phyloP scores from a whole-genome alignment of 176 grass and related monocot genomes.

The Chloris gayana region DNA sequence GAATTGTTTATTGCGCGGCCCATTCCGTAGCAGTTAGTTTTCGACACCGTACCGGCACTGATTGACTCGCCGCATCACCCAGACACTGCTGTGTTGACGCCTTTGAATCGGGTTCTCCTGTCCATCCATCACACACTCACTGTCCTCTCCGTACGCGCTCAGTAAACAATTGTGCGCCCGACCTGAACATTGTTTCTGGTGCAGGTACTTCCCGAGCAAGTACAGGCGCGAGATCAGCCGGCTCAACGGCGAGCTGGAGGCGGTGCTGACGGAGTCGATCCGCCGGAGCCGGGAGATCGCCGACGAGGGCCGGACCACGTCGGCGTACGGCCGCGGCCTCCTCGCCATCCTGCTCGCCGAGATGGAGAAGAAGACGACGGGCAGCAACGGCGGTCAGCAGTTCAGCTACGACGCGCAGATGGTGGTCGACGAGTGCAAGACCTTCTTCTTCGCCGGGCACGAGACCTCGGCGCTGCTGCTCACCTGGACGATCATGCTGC shows the following conservation, averaged over 20 bases:
- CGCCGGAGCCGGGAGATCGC: constrained; percentile 62
- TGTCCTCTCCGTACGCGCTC: neutral
- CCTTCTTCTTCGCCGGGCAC: constrained; percentile 94
- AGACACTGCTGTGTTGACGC: neutral
- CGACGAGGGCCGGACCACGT: constrained; percentile 66
- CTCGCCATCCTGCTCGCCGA: constrained; percentile 66
- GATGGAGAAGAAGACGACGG: constrained; percentile 51
- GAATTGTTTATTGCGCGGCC: neutral
- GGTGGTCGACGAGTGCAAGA: constrained; percentile 97
- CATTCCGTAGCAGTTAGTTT: constrained; percentile 38
- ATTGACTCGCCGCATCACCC: neutral
- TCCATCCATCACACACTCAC: neutral
- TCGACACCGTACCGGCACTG: constrained; percentile 32
- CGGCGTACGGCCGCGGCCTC: constrained; percentile 58
- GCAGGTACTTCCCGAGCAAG: constrained; percentile 87
- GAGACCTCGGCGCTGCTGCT: constrained; percentile 89
- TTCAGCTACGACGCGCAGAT: constrained; percentile 73
- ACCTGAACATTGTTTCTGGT: neutral
- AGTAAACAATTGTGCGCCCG: constrained; percentile 11
- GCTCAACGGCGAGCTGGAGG: constrained; percentile 72
- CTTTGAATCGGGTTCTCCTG: constrained; percentile 36
- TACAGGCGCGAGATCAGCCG: constrained; percentile 74
- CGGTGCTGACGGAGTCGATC: constrained; percentile 64
- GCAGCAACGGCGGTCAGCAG: neutral
- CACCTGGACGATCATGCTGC: constrained; percentile 90